Evolutionary conservation across 352 stramenopile genomes (phyloP), one percentile per base, ranked within the genome.

Genomic region (Phytophthora rubi): DNA sequence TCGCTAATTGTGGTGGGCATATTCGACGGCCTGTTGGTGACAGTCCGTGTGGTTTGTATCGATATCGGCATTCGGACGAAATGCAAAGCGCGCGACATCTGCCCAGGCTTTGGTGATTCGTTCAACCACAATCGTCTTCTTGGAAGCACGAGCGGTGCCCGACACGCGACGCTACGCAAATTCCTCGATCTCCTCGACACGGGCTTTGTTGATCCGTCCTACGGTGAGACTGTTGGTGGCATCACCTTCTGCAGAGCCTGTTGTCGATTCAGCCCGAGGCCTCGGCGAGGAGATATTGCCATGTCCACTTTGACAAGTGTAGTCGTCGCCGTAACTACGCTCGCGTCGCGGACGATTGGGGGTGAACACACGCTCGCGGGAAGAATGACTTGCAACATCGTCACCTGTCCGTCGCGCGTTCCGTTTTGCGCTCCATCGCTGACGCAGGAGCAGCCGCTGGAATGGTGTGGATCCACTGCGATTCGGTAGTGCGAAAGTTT

Each of bases 11-110:
- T 30, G 26, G 26, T 30, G 26, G 26, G 3, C 26, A 2, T 30
- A 30, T 4, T 30, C 26, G 3, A 30, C 26, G 26, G 26, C 26
- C 26, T 30, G 33, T 15, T 13, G 33, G 33, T 39, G 33, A 1
- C 9, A 13, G 35, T 15, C 8, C n/a, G 21, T 21, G 32, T 37
- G 58, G 35, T 47, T 35, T 45, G 37, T 45, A n/a, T 13, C 16
- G 12, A 23, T 26, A 37, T 26, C 49, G 23, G 39, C 42, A 2
- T 68, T 37, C 30, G 53, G 53, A 9, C 53, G 62, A 6, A 63
- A 68, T 9, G 53, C 62, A 42, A 68, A 68, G 21, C 61, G 61
- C 18, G 61, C 61, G 2, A 62, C 37, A 30, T 68, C 61, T 8
- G 39, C 39, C 53, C 62, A 68, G 3, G 30, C 52, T 16, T 62